Conservation (phyloP, 306 rosid genomes). For the Malus sieversii region DNA sequence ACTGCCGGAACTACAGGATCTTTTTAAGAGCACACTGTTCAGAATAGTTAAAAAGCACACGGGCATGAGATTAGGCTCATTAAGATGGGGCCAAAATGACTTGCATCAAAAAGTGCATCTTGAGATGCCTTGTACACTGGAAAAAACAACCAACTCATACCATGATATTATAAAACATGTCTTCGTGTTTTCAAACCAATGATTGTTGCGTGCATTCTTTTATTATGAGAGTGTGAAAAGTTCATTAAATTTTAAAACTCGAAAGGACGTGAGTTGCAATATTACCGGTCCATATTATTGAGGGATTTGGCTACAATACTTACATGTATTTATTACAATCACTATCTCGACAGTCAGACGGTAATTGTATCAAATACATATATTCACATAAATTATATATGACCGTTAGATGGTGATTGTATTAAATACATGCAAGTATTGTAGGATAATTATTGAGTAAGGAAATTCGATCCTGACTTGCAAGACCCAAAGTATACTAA, state of each 20-base stretch:
- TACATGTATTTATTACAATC: too few relatives aligned
- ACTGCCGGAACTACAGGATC: not conserved
- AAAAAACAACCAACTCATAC: not conserved
- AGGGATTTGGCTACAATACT: not conserved
- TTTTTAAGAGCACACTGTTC: not conserved
- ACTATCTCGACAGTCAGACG: too few relatives aligned
- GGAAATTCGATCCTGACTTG: not conserved
- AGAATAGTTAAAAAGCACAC: not conserved
- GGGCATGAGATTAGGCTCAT: not conserved
- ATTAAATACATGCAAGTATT: too few relatives aligned
- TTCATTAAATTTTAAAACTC: not conserved
- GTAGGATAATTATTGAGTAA: too few relatives aligned
- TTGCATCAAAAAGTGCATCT: not conserved
- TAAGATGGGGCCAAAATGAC: not conserved
- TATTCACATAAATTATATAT: too few relatives aligned
- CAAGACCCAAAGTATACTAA: not conserved
- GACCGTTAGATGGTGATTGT: too few relatives aligned
- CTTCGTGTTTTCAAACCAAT: not conserved
- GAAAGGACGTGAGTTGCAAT: not conserved
- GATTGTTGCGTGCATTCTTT: not conserved
- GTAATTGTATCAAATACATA: too few relatives aligned
- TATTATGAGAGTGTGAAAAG: not conserved
- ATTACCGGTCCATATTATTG: not conserved
- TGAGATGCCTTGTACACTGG: not conserved
- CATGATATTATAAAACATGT: too few relatives aligned